These are phyloP conservation scores for Postia placenta DNA, from an alignment of 768 basidiomycete species.

Conservation along the genomic window DNA sequence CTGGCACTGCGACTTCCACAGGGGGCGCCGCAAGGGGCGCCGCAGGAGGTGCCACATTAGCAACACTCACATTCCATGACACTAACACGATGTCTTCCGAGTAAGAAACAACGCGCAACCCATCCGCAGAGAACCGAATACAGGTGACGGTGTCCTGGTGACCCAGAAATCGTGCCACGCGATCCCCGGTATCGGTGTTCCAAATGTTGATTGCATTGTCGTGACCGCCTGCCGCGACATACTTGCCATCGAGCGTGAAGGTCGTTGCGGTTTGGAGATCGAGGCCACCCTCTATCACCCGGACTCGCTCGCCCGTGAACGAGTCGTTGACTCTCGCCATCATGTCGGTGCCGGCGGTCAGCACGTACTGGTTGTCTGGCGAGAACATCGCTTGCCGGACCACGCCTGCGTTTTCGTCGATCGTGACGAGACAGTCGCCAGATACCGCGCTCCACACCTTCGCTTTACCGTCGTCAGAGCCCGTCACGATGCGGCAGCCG, in stretches of 20 bases:
- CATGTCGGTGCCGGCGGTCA: conserved; percentile 22
- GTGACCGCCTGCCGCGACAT: conserved; percentile 10
- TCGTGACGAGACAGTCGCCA: not conserved
- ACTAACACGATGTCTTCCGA: conserved; percentile 19
- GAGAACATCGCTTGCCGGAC: conserved; percentile 23
- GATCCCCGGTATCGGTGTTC: conserved; percentile 5
- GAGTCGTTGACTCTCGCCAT: conserved; percentile 23
- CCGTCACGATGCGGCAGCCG: not conserved
- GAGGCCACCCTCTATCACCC: conserved; percentile 5
- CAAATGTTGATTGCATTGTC: conserved; percentile 10
- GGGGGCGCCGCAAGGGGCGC: too few species aligned
- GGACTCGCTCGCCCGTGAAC: conserved; percentile 10
- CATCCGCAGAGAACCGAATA: conserved; percentile 23
- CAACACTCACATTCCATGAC: conserved; percentile 20
- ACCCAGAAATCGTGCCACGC: conserved; percentile 9
- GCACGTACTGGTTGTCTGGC: conserved; percentile 21
- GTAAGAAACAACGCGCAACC: conserved; percentile 18
- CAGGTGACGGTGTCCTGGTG: conserved; percentile 14
- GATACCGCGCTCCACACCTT: conserved; percentile 3
- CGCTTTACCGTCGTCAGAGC: not conserved
- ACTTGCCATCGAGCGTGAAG: conserved; percentile 11
- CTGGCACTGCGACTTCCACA: too few species aligned
- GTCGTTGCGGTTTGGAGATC: conserved; percentile 25
- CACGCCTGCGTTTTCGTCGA: conserved; percentile 15
- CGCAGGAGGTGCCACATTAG: too few species aligned